Conservation (phyloP, 1,284 basidiomycete species). For the Tilletia walkeri region DNA sequence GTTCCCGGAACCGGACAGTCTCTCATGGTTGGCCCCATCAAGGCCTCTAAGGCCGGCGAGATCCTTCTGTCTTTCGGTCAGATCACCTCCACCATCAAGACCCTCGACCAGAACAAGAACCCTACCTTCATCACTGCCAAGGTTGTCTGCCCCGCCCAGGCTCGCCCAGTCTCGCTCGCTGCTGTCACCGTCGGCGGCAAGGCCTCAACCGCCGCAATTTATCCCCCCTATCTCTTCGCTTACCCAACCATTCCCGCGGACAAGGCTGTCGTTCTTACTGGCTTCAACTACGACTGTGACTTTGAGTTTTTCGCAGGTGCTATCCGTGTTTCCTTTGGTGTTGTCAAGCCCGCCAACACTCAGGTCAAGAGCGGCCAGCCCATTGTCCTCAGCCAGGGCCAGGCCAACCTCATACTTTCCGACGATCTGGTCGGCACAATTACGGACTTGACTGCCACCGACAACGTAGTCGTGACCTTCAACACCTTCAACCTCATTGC, state of each 20-base stretch:
- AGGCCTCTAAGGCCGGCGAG: not conserved
- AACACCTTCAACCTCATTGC: not conserved
- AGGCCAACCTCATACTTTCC: slow-evolving; percentile 7
- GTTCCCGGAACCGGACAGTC: not conserved
- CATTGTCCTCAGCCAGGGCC: not conserved
- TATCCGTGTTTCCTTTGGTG: slow-evolving; percentile 8
- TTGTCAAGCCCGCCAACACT: slow-evolving; percentile 6
- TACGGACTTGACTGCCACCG: not conserved
- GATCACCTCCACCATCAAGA: not conserved
- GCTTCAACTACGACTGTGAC: slow-evolving; percentile 10
- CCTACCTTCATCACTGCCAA: slow-evolving; percentile 6
- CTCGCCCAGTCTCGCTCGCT: slow-evolving; percentile 2
- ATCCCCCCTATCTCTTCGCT: not conserved
- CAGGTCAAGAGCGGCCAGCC: not conserved
- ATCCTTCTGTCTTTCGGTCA: slow-evolving; percentile 1
- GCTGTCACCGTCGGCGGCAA: not conserved
- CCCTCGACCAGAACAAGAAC: not conserved
- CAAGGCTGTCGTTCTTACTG: not conserved
- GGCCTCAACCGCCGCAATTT: not conserved
- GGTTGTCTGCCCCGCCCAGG: not conserved
- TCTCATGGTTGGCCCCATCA: slow-evolving; percentile 9
- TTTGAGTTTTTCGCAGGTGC: not conserved
- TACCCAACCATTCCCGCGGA: not conserved
- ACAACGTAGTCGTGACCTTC: not conserved
- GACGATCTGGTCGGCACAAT: not conserved